phyloP scores from a whole-genome alignment of 768 basidiomycete genomes.

The Leccinum fibrillosum region DNA sequence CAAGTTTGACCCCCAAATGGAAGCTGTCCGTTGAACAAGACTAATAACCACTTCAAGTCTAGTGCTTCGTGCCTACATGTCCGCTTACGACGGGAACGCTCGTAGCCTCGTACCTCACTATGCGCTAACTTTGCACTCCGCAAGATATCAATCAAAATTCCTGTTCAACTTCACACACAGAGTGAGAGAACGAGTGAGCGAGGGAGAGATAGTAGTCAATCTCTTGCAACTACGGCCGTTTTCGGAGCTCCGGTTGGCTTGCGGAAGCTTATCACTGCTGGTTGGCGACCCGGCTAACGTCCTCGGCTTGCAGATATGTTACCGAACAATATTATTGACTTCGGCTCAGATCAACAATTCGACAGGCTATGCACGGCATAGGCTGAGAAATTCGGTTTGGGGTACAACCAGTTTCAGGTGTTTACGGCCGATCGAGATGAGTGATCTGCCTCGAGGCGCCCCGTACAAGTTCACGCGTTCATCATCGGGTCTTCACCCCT shows the following conservation, averaged over 20 bases:
- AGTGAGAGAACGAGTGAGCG: neutral
- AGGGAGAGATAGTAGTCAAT: neutral
- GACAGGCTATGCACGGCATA: neutral
- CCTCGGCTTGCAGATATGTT: neutral
- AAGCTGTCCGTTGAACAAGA: neutral
- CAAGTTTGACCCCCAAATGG: neutral
- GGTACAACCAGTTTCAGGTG: slow-evolving; percentile 7
- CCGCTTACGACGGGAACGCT: neutral
- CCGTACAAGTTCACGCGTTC: slow-evolving; percentile 18
- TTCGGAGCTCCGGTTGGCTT: neutral
- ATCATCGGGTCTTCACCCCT: slow-evolving; percentile 6
- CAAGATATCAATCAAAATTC: neutral
- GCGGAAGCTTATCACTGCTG: neutral
- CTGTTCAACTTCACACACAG: neutral
- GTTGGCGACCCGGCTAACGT: neutral
- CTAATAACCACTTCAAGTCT: neutral
- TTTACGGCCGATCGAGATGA: slow-evolving; percentile 8
- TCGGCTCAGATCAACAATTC: neutral
- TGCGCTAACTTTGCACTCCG: neutral
- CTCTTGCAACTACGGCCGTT: neutral
- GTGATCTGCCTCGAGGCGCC: slow-evolving; percentile 19
- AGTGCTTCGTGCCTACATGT: neutral
- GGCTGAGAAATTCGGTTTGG: neutral
- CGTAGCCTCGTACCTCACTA: neutral
- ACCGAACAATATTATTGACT: neutral